A percentile compares a stretch with the other conserved stretches of the same genome.
Conservation (phyloP, 2,329 filamentous ascomycete genomes). For the Annulohypoxylon truncatum region DNA sequence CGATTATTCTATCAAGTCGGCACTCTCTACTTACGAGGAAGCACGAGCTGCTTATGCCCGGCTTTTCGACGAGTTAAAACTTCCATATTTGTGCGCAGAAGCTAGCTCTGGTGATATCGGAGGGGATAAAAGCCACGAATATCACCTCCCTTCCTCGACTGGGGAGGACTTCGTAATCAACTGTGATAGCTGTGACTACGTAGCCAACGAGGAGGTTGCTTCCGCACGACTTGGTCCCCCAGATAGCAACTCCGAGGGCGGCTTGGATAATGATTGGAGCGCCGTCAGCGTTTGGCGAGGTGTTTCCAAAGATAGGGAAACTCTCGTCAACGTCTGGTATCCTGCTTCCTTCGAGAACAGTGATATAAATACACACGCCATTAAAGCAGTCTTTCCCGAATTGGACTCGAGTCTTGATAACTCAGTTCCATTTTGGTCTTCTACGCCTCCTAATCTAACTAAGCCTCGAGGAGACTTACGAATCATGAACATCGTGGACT, state of each 20-base stretch:
- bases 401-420: constrained; percentile 78
- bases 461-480: constrained; percentile 32
- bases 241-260: not conserved
- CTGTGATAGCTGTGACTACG: constrained; percentile 78
- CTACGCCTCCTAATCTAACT: constrained; percentile 46
- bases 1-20: constrained; percentile 74
- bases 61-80: constrained; percentile 83
- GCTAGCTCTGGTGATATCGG: constrained; percentile 98
- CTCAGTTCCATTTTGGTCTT: constrained; percentile 63
- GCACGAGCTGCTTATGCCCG: constrained; percentile 79
- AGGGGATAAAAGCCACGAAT: constrained; percentile 92
- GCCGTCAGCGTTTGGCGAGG: constrained; percentile 65
- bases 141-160: constrained; percentile 81
- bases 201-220: constrained; percentile 90
- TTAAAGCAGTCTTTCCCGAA: constrained; percentile 74
- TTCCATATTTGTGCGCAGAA: constrained; percentile 86
- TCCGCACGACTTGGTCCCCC: constrained; percentile 44
- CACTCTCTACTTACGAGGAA: constrained; percentile 81
- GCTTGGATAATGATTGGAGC: not conserved
- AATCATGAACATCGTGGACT: constrained; percentile 50
- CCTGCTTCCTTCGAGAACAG: constrained; percentile 52
- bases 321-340: constrained; percentile 77
- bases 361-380: constrained; percentile 64
- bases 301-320: constrained; percentile 74
- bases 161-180: constrained; percentile 88